Evolutionary conservation across 768 basidiomycete species (phyloP).

Genomic region (Boletus vinaceobasis): DNA sequence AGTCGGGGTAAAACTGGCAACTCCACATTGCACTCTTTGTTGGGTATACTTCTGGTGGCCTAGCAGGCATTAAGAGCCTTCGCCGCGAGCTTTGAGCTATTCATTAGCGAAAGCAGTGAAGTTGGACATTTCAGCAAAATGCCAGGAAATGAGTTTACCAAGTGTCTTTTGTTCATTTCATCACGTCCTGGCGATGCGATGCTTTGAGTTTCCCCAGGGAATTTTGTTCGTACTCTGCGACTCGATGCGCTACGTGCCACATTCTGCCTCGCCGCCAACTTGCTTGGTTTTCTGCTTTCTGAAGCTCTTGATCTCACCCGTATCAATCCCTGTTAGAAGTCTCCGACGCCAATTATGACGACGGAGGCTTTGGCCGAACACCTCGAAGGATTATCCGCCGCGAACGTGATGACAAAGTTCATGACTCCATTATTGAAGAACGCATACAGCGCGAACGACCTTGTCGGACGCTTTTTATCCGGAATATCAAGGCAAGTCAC

Average conservation of each 20-base stretch:
- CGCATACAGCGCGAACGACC: conserved; percentile 91
- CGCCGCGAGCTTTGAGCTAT: conserved; percentile 47
- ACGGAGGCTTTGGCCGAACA: conserved; percentile 45
- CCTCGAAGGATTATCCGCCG: conserved; percentile 55
- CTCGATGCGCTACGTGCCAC: conserved; percentile 45
- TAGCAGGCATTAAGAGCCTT: conserved; percentile 34
- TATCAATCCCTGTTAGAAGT: conserved; percentile 56
- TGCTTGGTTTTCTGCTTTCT: conserved; percentile 42
- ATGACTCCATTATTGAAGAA: conserved; percentile 90
- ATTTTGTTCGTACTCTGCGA: conserved; percentile 24
- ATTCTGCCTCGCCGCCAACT: conserved; percentile 41
- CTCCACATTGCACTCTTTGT: conserved; percentile 21
- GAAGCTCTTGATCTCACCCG: conserved; percentile 43
- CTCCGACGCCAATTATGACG: conserved; percentile 54
- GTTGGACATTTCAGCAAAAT: conserved; percentile 30
- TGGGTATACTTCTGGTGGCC: conserved; percentile 22
- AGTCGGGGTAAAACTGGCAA: conserved; percentile 46
- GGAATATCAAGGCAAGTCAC: conserved; percentile 93
- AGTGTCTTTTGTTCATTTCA: conserved; percentile 18
- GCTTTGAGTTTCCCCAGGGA: conserved; percentile 25
- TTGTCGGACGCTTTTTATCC: conserved; percentile 93
- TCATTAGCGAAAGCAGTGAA: conserved; percentile 45
- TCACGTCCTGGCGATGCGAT: conserved; percentile 17
- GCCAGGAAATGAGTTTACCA: conserved; percentile 29
- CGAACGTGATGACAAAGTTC: conserved; percentile 85